Conservation (phyloP, 1,139 yeast genomes). For the Diutina rugosa region DNA sequence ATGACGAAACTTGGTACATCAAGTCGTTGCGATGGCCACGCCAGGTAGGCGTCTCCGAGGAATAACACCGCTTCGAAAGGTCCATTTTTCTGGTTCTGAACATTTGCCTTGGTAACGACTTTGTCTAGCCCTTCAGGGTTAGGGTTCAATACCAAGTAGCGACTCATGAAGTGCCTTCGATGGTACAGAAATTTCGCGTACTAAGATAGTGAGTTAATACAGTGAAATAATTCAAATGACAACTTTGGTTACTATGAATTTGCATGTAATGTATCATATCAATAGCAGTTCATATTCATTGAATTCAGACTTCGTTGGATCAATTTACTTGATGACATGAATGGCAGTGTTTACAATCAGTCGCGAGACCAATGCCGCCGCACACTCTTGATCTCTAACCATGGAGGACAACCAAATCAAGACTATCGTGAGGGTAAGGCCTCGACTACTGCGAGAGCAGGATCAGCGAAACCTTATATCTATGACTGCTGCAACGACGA, state of each 20-base stretch:
- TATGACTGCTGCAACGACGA: conserved; percentile 15
- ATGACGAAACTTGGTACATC: conserved; percentile 19
- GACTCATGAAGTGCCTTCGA: neutral
- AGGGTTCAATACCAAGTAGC: conserved; percentile 35
- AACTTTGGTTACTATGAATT: neutral
- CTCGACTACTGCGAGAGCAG: conserved; percentile 23
- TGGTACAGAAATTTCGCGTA: neutral
- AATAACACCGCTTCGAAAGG: conserved; percentile 48
- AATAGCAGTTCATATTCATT: too few relatives aligned
- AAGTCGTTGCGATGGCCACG: conserved; percentile 11
- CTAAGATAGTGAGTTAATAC: neutral
- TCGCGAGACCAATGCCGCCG: neutral
- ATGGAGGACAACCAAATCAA: conserved; percentile 12
- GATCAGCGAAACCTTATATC: conserved; percentile 12
- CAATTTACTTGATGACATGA: too few relatives aligned
- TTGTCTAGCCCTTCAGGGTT: conserved; percentile 21
- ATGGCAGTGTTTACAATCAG: neutral
- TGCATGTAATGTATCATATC: neutral
- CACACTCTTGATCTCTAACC: neutral
- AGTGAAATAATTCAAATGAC: too few relatives aligned
- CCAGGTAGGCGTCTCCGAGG: conserved; percentile 32
- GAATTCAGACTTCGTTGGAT: too few relatives aligned
- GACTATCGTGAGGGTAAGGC: conserved; percentile 35
- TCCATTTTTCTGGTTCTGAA: conserved; percentile 43
- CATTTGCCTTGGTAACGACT: conserved; percentile 34